Evolutionary conservation across 257 asterid genomes (phyloP), one percentile per base, ranked within the genome.

Genomic region (Fraxinus americana): DNA sequence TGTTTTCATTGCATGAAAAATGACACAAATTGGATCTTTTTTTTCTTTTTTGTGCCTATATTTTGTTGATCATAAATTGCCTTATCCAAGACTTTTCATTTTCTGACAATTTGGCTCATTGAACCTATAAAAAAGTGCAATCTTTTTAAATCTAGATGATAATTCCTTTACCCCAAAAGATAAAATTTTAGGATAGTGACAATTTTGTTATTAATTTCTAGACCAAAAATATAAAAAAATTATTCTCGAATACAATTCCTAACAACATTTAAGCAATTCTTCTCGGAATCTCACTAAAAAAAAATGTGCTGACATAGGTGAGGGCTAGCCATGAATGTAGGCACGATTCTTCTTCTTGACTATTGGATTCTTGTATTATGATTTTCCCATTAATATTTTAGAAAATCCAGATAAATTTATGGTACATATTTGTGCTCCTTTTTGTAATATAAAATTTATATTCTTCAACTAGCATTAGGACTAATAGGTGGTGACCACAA

Each of bases 41-140:
- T 32, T 32, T 32, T 32, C 3, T 2, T 30, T 67, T 65, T 38
- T 41, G 74, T 54, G 74, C 81, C 81, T 66, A 34, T 39, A 21
- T 35, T 66, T 77, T 70, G 11, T 77, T 71, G 45, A 39, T 38
- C 45, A 11, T 39, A 39, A 39, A 39, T 39, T 39, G 45, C 13
- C 45, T 39, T 39, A 39, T 39, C 63, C 8, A 35, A 29, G 71
- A 67, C 71, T 74, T 75, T 79, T 77, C 83, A 78, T 74, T 77
- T 71, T 80, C 72, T 65, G 17, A 52, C 83, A 34, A 57, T 69
- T 73, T 83, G 34, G 67, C 35, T 79, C 65, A 32, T 69, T 39
- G 75, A 71, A 52, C 78, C 71, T 34, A 21, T 52, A 67, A 39
- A 75, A 61, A 78, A 30, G 34, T 23, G 5, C 25, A 34, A 29